Conservation (phyloP, 495 filamentous ascomycete species). For the Penicillium taxi region DNA sequence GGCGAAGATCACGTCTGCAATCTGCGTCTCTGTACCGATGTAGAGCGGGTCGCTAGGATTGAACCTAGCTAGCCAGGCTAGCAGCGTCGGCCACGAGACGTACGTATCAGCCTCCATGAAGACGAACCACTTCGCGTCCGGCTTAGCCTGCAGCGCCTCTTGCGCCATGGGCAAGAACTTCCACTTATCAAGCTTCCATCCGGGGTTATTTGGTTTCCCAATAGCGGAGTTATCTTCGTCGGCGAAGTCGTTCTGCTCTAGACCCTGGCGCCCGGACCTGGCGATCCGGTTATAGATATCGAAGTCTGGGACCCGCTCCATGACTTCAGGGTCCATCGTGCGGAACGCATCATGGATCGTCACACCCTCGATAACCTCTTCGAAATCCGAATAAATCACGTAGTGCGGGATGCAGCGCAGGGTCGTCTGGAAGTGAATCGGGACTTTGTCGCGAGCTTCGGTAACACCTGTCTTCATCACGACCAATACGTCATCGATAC, state of each 20-base stretch:
- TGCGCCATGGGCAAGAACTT: slow-evolving; percentile 52
- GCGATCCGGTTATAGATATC: slow-evolving; percentile 44
- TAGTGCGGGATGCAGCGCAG: slow-evolving; percentile 47
- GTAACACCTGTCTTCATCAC: slow-evolving; percentile 43
- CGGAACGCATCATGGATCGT: slow-evolving; percentile 43
- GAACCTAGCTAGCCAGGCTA: slow-evolving; percentile 47
- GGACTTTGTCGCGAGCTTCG: slow-evolving; percentile 36
- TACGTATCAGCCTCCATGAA: slow-evolving; percentile 67
- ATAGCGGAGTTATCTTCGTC: slow-evolving; percentile 40
- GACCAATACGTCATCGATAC: slow-evolving; percentile 38
- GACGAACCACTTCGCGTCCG: slow-evolving; percentile 55
- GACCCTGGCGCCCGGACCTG: slow-evolving; percentile 31
- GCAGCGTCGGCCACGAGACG: slow-evolving; percentile 53
- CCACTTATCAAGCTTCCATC: slow-evolving; percentile 54
- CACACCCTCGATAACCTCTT: slow-evolving; percentile 40
- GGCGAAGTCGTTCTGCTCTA: slow-evolving; percentile 32
- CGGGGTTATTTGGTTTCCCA: slow-evolving; percentile 41
- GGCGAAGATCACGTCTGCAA: slow-evolving; percentile 50
- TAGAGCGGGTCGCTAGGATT: slow-evolving; percentile 46
- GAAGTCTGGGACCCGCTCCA: slow-evolving; percentile 38
- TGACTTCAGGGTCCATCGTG: slow-evolving; percentile 30
- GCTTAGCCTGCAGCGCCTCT: slow-evolving; percentile 34
- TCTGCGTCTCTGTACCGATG: slow-evolving; percentile 50
- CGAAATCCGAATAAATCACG: slow-evolving; percentile 49
- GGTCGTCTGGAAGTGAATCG: slow-evolving; percentile 44